Base-by-base conservation (phyloP, 2,329 filamentous ascomycete species). In the Paraphoma chrysanthemicola region DNA sequence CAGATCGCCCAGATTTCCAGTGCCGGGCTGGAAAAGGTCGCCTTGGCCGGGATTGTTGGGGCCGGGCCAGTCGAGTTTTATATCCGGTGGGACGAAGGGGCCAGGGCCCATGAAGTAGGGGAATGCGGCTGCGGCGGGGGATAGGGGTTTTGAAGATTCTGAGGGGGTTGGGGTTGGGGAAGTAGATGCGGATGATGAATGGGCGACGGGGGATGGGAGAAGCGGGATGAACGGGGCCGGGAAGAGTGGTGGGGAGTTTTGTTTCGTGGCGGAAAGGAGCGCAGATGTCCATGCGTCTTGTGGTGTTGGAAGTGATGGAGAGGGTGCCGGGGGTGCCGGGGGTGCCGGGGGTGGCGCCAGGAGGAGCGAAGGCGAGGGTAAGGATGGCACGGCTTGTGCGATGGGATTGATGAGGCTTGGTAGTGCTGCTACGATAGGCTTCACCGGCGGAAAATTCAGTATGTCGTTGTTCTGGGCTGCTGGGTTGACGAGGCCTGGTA, bases 101-200 rank as follows among this genome's bases (percentile, higher is more conserved):
- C 65, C 65, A 7, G 62, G 65, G 4, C 57, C 65, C 16, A 63
- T 16, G 51, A 70, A 44, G 17, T 38, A 62, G 1, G 65, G 65
- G 1, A 67, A 44, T 11, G 62, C 29, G 6, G 54, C 56, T 33
- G 57, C 54, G 12, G 52, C 39, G 38, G 18, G 33, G 33, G 33
- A 36, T 14, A 18, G 30, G 33, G n/a, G 36, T 52, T 6, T 38
- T 33, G 12, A 30, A 5, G 12, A 45, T n/a, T 36, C n/a, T 36
- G 33, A 10, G 14, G n/a, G 12, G 14, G 39, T 30, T 17, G 31
- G 12, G 10, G 38, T n/a, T 11, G 41, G 30, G 39, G 16, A 4
- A 42, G 30, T 4, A 5, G 17, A 12, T 9, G 28, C 3, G 33
- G 30, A 9, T 7, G 17, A n/a, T 9, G 28, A 5, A 2, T 33